phyloP scores from a whole-genome alignment of 2,329 filamentous ascomycete genomes.

The Verticillium albo-atrum region DNA sequence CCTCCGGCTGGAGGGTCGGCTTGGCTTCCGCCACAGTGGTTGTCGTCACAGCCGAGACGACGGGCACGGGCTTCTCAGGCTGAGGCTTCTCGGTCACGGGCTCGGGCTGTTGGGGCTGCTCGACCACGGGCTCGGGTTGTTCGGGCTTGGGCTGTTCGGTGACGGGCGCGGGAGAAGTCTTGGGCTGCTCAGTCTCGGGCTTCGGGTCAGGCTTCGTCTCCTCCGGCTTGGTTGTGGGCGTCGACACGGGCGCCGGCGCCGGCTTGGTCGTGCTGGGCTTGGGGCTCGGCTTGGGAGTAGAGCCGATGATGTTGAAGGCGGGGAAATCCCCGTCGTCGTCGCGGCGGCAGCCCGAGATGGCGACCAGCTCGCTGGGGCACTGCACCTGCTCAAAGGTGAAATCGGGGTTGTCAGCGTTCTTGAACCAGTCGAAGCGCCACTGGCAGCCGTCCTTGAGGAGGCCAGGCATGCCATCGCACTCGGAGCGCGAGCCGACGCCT shows the following conservation, averaged over 20 bases:
- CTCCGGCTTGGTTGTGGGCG: not conserved
- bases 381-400: slow-evolving; percentile 51
- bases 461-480: slow-evolving; percentile 48
- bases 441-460: slow-evolving; percentile 51
- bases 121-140: no score
- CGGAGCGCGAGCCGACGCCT: slow-evolving; percentile 43
- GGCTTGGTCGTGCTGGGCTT: not conserved
- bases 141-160: no score
- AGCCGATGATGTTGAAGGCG: not conserved
- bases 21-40: not conserved
- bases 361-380: slow-evolving; percentile 45
- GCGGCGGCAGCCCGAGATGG: slow-evolving; percentile 29
- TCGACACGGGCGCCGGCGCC: no score
- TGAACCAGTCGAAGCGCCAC: slow-evolving; percentile 63
- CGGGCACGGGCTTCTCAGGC: not conserved
- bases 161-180: not conserved
- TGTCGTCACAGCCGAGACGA: not conserved
- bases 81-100: no score
- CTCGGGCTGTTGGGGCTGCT: no score
- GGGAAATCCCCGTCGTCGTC: not conserved
- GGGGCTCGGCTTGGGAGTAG: not conserved
- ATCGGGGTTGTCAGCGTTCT: slow-evolving; percentile 50
- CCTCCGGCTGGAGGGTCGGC: not conserved
- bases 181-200: no score
- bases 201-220: not conserved